Evolutionary conservation across 2,329 filamentous ascomycete species (phyloP), one percentile per base, ranked within the genome.

Genomic region (Trichoderma hamatum): DNA sequence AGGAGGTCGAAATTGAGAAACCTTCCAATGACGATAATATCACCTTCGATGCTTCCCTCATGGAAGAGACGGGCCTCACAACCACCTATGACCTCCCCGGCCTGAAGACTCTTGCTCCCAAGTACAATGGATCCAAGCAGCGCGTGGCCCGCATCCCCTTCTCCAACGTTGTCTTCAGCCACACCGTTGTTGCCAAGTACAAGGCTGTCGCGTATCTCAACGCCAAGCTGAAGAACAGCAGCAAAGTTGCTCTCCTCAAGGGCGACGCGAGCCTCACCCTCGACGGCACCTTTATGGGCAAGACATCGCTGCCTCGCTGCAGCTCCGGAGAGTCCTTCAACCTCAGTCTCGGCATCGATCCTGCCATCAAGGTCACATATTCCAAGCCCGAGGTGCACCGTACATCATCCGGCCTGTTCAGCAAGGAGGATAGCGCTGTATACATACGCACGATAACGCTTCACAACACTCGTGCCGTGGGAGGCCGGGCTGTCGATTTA

Each of bases 201-300:
- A 85, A 85, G 69, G 82, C 85, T 2, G 84, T 81, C 3, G 88
- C 88, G 1, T 89, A 88, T 78, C 83, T 90, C 64, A 85, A 86
- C 70, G 87, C 86, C 19, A 82, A 82, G 63, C 76, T 90, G 51
- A 82, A 81, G 62, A 90, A 90, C 76, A 80, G 76, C 19, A 86
- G 84, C 74, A 83, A 82, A 71, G 80, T 89, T 54, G 85, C 86
- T 0, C 80, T 90, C 7, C 83, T 89, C 24, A 80, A 80, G 61
- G 88, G 88, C 5, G 82, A 82, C 1, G 82, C 83, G 0, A 86
- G 87, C 5, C 80, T 90, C 9, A 89, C 86, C 0, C 83, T 90
- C n/a, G 89, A 91, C 74, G 86, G 87, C 3, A 83, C 82, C 10
- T 90, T 90, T 77, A 79, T 90, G 67, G 88, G 88, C 3, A 85